Percentiles rank a stretch among this genome's conserved stretches.
Conservation (phyloP, 257 asterid species). For the Solanum etuberosum region DNA sequence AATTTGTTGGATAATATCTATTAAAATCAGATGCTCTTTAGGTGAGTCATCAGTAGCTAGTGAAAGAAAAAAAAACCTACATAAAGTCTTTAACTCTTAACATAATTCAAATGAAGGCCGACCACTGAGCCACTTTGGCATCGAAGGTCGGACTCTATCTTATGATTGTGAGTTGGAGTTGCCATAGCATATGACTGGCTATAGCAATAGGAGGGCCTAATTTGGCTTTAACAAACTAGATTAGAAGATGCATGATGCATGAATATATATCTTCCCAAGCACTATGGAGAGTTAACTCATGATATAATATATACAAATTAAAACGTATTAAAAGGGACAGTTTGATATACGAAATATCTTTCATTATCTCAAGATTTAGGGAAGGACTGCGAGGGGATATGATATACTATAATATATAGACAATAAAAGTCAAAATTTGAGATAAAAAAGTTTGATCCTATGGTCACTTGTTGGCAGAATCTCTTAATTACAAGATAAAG, state of each 20-base stretch:
- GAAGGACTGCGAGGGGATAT: not conserved
- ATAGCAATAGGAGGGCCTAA: not conserved
- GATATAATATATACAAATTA: not conserved
- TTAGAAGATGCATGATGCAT: not conserved
- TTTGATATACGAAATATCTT: not conserved
- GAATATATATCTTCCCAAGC: not conserved
- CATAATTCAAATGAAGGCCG: not conserved
- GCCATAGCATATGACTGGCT: not conserved
- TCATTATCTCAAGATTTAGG: not conserved
- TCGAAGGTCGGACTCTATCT: not conserved
- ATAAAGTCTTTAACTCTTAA: not conserved
- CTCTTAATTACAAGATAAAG: not conserved
- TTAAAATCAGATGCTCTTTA: too few relatives aligned
- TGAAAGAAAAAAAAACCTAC: too few relatives aligned
- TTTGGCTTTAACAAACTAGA: not conserved
- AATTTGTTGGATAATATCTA: too few relatives aligned
- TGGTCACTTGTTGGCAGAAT: not conserved
- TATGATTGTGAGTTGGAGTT: not conserved
- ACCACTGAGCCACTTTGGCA: not conserved
- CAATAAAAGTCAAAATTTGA: not conserved
- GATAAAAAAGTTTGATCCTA: not conserved
- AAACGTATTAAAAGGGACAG: rapidly evolving
- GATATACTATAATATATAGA: not conserved
- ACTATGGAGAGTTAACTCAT: not conserved
- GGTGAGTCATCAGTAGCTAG: too few relatives aligned